phyloP scores from a whole-genome alignment of 2,329 filamentous ascomycete species.

The Colletotrichum destructivum region DNA sequence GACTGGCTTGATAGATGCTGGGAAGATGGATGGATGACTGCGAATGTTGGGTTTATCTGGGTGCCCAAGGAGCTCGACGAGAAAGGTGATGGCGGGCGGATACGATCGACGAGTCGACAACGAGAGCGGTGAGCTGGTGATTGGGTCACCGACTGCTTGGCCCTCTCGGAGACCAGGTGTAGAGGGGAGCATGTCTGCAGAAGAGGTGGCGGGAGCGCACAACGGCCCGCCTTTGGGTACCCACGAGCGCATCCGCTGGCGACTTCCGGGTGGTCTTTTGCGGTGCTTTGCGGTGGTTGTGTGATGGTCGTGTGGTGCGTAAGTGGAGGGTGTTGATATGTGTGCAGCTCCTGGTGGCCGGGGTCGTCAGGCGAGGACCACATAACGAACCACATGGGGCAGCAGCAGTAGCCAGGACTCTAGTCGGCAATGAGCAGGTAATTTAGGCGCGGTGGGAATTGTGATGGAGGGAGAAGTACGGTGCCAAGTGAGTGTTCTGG shows the following conservation, averaged over 20 bases:
- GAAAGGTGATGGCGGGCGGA: conserved; percentile 2
- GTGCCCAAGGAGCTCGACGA: not conserved
- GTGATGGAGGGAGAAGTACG: conserved; percentile 18
- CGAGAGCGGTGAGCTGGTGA: conserved; percentile 31
- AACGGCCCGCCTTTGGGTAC: conserved; percentile 24
- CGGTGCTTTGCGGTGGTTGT: conserved; percentile 1
- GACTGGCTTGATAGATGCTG: not conserved
- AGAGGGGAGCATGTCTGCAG: conserved; percentile 17
- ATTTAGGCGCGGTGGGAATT: conserved; percentile 3
- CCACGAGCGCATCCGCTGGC: conserved; percentile 29
- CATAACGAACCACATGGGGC: conserved; percentile 18
- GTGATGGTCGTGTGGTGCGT: conserved; percentile 10
- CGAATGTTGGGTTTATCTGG: not conserved
- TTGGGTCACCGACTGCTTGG: conserved; percentile 7
- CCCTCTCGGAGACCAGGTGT: conserved; percentile 3
- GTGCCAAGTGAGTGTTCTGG: conserved; percentile 1
- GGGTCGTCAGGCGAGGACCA: conserved; percentile 29
- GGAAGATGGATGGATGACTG: not conserved
- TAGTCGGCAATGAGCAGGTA: conserved; percentile 9
- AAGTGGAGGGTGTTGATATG: not conserved
- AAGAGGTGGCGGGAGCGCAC: conserved; percentile 30
- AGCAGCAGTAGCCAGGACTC: conserved; percentile 14
- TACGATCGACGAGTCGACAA: conserved; percentile 12
- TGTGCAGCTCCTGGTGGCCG: conserved; percentile 32
- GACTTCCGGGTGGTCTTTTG: conserved; percentile 11